Evolutionary conservation across 106 monocot species (phyloP).

Genomic region (Dioscorea zingiberensis): DNA sequence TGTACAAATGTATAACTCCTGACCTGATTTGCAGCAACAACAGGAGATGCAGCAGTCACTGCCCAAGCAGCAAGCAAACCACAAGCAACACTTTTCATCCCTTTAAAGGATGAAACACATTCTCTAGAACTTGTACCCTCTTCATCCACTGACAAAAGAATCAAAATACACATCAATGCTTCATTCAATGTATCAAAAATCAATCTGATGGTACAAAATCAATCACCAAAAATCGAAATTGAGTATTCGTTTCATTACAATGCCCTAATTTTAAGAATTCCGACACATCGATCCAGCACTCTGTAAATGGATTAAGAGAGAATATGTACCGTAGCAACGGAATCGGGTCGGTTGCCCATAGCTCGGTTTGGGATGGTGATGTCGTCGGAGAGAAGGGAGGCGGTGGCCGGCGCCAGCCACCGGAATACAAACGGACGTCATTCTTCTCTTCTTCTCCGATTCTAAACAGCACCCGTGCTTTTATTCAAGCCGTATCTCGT

Average conservation of each 20-base stretch:
- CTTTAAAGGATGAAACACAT: slow-evolving; percentile 14
- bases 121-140: not conserved
- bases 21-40: slow-evolving; percentile 73
- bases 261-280: not conserved
- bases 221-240: not conserved
- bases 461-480: too few relatives aligned
- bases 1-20: not conserved
- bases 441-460: not conserved
- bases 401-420: not conserved
- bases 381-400: not conserved
- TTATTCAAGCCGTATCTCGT: too few relatives aligned
- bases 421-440: not conserved
- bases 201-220: not conserved
- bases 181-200: not conserved
- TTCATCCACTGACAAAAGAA: too few relatives aligned
- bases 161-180: slow-evolving; percentile 1
- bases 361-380: not conserved
- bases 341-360: not conserved
- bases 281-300: too few relatives aligned
- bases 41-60: slow-evolving; percentile 51
- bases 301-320: too few relatives aligned
- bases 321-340: not conserved
- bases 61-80: slow-evolving; percentile 69
- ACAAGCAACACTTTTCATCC: slow-evolving; percentile 47
- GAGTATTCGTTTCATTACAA: not conserved